Evolutionary conservation across 1,284 basidiomycete genomes (phyloP), one percentile per base, ranked within the genome.

Genomic region (Tilletiopsis washingtonensis): DNA sequence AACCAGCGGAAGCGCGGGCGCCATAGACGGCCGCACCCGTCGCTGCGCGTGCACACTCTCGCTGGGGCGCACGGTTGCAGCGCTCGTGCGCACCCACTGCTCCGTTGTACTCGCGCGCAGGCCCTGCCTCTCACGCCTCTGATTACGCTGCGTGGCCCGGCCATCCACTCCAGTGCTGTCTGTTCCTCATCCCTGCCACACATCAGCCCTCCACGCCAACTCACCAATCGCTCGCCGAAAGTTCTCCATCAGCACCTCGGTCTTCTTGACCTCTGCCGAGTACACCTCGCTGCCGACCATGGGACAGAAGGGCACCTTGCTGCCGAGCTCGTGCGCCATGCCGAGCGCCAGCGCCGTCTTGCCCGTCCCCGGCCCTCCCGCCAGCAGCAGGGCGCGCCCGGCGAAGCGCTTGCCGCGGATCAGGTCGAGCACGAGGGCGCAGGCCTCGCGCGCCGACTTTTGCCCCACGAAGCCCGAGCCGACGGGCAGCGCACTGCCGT

Each of bases 261-360:
- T 98, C 81, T 98, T 98, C 78, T 97, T 98, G 49, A 98, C 91
- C 75, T 98, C 93, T 7, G 88, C 84, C 47, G 86, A 89, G 75
- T 94, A 98, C 55, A 98, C 93, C 75, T 98, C 93, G 5, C 84
- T 88, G 1, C 91, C 94, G 21, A 97, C 93, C 87, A 97, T 94
- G 1, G 91, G 90, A 72, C 93, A 97, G 75, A 98, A 98, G 0
- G 93, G 93, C 1, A 97, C 91, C 71, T 96, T 94, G 41, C 81
- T 78, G 1, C 93, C 93, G 0, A 98, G 81, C 69, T 97, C 93
- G 60, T 97, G 91, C 5, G 90, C 85, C 27, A 98, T 82, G 0
- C 88, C 93, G 12, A 98, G 76, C 1, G 94, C 91, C 23, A 98
- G 81, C 0, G 93, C 93, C 0, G 94, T 98, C 78, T 98, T 91